Conservation (phyloP, 2,329 filamentous ascomycete genomes). For the Diaporthe sp. region DNA sequence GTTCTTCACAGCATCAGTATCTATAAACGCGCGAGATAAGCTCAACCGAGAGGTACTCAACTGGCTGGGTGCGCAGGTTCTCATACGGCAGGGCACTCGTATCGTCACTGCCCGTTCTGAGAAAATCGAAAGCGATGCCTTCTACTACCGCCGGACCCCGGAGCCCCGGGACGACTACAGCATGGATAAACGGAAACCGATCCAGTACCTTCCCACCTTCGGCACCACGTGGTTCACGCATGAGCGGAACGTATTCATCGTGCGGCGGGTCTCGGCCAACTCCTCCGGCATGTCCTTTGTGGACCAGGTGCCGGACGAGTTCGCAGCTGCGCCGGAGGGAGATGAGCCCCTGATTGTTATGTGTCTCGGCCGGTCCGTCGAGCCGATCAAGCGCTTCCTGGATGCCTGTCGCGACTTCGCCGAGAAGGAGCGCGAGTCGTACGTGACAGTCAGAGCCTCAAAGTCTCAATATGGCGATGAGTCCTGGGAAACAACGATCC, state of each 20-base stretch:
- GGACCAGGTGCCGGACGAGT: constrained; percentile 49
- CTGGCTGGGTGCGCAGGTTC: constrained; percentile 54
- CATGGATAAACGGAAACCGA: constrained; percentile 52
- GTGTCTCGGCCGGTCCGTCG: constrained; percentile 53
- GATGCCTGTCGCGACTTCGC: constrained; percentile 49
- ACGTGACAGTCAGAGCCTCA: constrained; percentile 53
- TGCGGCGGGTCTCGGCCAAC: constrained; percentile 49
- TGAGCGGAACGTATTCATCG: constrained; percentile 52
- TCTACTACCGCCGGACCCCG: constrained; percentile 47
- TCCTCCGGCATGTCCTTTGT: constrained; percentile 37
- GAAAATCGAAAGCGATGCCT: constrained; percentile 47
- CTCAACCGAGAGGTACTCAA: constrained; percentile 55
- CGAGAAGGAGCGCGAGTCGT: constrained; percentile 52
- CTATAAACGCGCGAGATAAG: constrained; percentile 52
- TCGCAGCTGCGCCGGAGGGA: constrained; percentile 50
- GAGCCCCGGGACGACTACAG: constrained; percentile 50
- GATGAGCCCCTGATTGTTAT: constrained; percentile 56
- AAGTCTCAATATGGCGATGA: constrained; percentile 46
- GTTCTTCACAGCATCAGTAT: constrained; percentile 55
- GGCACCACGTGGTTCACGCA: constrained; percentile 54
- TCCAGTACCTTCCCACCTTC: constrained; percentile 55
- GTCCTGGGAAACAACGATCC: constrained; percentile 53
- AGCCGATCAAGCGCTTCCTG: constrained; percentile 50
- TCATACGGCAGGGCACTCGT: constrained; percentile 48
- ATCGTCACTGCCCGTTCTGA: constrained; percentile 53